A percentile compares a stretch with the other conserved stretches of the same genome.
Conservation (phyloP, 345 rosid genomes). For the Triadica sebifera region DNA sequence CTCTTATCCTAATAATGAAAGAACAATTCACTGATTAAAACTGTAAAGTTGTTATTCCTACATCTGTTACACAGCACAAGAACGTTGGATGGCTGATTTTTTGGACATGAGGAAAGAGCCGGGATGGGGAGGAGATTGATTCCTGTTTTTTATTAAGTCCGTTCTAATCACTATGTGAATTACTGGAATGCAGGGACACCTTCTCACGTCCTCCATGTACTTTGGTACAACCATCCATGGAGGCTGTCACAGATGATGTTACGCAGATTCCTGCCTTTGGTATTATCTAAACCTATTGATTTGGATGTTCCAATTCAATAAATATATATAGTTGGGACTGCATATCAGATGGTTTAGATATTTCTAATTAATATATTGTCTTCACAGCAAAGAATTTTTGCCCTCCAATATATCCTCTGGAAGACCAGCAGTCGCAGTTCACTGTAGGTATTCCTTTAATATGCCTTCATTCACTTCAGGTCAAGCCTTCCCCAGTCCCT, state of each 20-base stretch:
- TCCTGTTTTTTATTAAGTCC: neutral
- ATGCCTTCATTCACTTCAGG: conserved; percentile 79
- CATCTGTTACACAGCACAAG: neutral
- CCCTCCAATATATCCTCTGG: conserved; percentile 89
- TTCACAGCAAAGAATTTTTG: conserved; percentile 71
- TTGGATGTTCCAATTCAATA: neutral
- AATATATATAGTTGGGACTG: conserved; percentile 1
- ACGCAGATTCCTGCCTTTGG: conserved; percentile 74
- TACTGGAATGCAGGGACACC: conserved; percentile 72
- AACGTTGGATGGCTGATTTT: neutral
- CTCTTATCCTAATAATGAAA: neutral
- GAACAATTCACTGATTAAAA: neutral
- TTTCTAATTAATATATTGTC: conserved; percentile 10
- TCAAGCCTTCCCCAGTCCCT: conserved; percentile 84
- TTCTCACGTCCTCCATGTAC: conserved; percentile 85
- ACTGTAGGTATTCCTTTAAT: conserved; percentile 66
- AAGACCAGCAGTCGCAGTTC: conserved; percentile 62
- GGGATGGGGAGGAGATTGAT: neutral
- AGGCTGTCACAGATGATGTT: conserved; percentile 42
- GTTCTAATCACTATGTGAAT: conserved; percentile 14
- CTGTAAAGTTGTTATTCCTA: neutral
- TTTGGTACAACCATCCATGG: conserved; percentile 88
- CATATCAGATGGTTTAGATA: neutral
- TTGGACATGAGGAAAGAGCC: neutral
- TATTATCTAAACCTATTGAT: conserved; percentile 23